Base-by-base conservation (phyloP, 2,329 filamentous ascomycete species). In the Alternaria longipes region DNA sequence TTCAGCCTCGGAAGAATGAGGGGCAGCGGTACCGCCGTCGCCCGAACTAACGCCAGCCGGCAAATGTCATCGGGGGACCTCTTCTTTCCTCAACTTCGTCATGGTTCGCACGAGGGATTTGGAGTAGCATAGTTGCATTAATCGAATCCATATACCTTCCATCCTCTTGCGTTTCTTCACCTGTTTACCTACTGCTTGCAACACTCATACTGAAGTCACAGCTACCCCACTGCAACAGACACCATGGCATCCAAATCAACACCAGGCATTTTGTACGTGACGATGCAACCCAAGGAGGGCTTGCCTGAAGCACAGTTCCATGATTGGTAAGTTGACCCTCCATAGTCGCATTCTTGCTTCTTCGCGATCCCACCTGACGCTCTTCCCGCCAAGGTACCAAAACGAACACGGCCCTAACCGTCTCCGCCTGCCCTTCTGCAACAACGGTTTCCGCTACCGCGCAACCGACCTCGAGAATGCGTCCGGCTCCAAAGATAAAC, bases 331-430 rank as follows among this genome's bases (percentile, higher is more conserved):
- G 71, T 74, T 72, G 63, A 74, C 67, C 4, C 20, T 41, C 28
- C 38, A 12, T 59, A 74, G 72, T 16, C 59, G 67, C 8, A 66
- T 71, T 30, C 61, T 74, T 4, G 64, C 62, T 8, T 56, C 60
- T 11, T 69, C 64, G 36, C 54, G 47, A 42, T 58, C 53, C 4
- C 55, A 59, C 50, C 66, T 73, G 40, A 69, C 55, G 26, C 91
- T 60, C 7, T 44, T 41, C 8, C 28, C 57, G 20, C 36, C 20
- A 44, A 75, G 73, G 73, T 97, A 97, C 83, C 94, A 96, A 82
- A 95, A 93, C 79, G 93, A 97, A 81, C 93, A 97, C 81, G 93
- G 93, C 55, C 93, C 93, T 18, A 87, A 89, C 16, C 90, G 93
- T 49, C 86, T 96, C 7, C 90, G 92, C 50, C 81, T 96, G 14